Base-by-base conservation (phyloP, 2,329 filamentous ascomycete genomes). In the Cordyceps farinosa region DNA sequence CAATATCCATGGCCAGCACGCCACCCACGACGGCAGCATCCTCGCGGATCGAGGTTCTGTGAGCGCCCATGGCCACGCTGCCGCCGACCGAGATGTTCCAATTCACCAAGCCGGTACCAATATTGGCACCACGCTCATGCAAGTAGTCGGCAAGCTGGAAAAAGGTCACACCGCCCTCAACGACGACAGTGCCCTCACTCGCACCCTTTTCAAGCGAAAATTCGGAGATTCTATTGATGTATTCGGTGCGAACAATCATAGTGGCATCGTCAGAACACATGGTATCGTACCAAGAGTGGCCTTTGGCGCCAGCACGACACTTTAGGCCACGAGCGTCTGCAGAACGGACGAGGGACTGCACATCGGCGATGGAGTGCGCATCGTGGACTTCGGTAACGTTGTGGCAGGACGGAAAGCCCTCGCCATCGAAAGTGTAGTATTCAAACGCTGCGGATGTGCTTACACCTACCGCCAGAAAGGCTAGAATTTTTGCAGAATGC, bases 211-310 rank as follows among this genome's bases (percentile, higher is more conserved):
- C 69, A 17, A 82, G 74, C 17, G 74, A 71, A 52, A 83, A 75
- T 64, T 81, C 77, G 45, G 70, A 77, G 67, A 83, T 82, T 29
- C 64, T 64, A 65, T 78, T 79, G 61, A 81, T 75, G 53, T 73
- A 67, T 65, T 80, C 79, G 27, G 78, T 80, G 66, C 78, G 78
- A 47, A 83, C 72, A 67, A 83, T 79, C 67, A 82, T 71, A 2
- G 80, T 83, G 51, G 71, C 68, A 64, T 80, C 73, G 69, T 82
- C 80, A 50, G 78, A 78, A 71, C 80, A 83, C 75, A 82, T 81
- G 38, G 81, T 83, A 67, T 83, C 79, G 68, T 82, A 83, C 80
- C 80, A 81, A 75, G 80, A 81, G 68, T 82, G 80, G 2, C 79
- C 80, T 67, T 82, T 82, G 2, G 79, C 81, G 3, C 75, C 78